These are phyloP conservation scores for Alternaria sp. DNA, from an alignment of 2,329 filamentous ascomycete species.

Conservation along the genomic window DNA sequence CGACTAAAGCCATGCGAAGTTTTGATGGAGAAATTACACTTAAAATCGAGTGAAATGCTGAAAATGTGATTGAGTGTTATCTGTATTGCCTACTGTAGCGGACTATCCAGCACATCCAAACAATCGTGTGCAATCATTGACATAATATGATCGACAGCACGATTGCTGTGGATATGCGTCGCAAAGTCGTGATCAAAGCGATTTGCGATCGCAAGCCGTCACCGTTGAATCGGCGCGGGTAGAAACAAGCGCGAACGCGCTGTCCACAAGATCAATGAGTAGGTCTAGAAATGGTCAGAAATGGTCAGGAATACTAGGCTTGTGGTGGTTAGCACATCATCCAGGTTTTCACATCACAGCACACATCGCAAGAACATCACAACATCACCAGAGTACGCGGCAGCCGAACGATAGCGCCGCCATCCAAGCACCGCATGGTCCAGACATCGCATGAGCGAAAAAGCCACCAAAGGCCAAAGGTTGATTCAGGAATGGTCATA, in stretches of 20 bases:
- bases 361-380: background rate
- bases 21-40: background rate
- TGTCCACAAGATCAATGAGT: too few relatives aligned
- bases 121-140: background rate
- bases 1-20: background rate
- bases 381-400: background rate
- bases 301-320: background rate
- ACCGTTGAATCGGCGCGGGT: background rate
- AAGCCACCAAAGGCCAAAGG: conserved; percentile 33
- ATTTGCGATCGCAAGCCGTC: background rate
- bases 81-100: background rate
- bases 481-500: conserved; percentile 63
- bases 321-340: background rate
- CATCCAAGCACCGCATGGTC: background rate
- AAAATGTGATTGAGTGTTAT: background rate
- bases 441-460: background rate
- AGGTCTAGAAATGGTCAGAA: background rate
- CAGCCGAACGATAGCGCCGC: background rate
- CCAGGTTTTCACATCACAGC: background rate
- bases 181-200: background rate
- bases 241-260: background rate
- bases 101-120: background rate
- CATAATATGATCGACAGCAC: background rate
- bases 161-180: background rate
- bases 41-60: background rate